Conservation (phyloP, 148 eudicot species). For the Camellia sinensis region DNA sequence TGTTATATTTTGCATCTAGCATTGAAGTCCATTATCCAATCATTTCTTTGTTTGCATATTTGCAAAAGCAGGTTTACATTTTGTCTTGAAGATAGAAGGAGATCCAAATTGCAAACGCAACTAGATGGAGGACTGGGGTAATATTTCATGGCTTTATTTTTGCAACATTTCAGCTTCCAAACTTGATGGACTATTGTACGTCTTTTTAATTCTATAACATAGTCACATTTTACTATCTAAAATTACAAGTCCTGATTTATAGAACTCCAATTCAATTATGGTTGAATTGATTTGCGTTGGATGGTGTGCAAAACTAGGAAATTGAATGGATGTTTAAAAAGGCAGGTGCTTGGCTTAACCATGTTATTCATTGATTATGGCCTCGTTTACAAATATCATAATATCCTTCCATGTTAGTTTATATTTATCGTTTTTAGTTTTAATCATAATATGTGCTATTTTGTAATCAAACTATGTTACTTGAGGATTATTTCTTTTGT, state of each 20-base stretch:
- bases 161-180: background rate
- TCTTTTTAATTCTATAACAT: background rate
- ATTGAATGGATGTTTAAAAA: background rate
- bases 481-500: no score
- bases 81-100: background rate
- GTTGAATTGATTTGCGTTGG: slow-evolving; percentile 4
- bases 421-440: background rate
- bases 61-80: background rate
- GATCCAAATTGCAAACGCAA: background rate
- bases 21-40: background rate
- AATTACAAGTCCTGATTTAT: background rate
- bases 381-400: background rate
- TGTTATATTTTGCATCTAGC: background rate
- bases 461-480: background rate
- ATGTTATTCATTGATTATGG: background rate
- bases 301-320: background rate
- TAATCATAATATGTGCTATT: background rate
- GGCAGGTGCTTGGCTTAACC: background rate
- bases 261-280: background rate
- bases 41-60: background rate
- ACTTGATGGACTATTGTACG: background rate
- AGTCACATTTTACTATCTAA: background rate
- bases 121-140: slow-evolving; percentile 25
- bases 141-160: slow-evolving; percentile 3
- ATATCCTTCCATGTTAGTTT: background rate